Evolutionary conservation across 73 alveolate species (phyloP).

Genomic region (Blepharisma japonicum): DNA sequence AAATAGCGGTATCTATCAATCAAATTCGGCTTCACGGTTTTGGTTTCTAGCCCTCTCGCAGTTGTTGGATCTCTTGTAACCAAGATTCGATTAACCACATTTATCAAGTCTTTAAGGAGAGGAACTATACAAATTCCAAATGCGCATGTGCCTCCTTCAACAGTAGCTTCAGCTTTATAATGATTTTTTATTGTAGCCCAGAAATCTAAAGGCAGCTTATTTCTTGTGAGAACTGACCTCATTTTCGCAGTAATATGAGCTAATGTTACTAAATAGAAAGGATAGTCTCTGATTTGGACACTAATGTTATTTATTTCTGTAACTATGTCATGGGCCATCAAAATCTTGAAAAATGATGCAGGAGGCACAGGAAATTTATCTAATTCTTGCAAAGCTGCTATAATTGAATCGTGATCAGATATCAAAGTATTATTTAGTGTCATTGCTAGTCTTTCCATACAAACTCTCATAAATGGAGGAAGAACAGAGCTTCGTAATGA

Average conservation of each 20-base stretch:
- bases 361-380: slow-evolving; percentile 4
- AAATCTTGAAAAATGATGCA: background rate
- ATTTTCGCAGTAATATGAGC: background rate
- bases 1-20: too few relatives aligned
- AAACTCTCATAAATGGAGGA: too few relatives aligned
- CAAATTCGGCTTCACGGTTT: too few relatives aligned
- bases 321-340: slow-evolving; percentile 10
- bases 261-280: background rate
- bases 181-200: slow-evolving; percentile 20
- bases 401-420: background rate
- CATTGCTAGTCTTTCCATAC: too few relatives aligned
- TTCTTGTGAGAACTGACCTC: slow-evolving; percentile 17
- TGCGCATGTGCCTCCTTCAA: background rate
- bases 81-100: too few relatives aligned
- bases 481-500: too few relatives aligned
- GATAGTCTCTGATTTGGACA: slow-evolving; percentile 5
- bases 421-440: too few relatives aligned
- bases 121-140: background rate
- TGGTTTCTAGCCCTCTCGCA: too few relatives aligned
- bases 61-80: too few relatives aligned
- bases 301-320: background rate
- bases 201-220: background rate
- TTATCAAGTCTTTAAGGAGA: too few relatives aligned
- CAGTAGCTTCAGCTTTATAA: background rate
- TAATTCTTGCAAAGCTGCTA: background rate